Percentiles rank a stretch among this genome's conserved stretches.
Evolutionary conservation across 2,329 filamentous ascomycete species (phyloP).

Genomic region (Aureobasidium uvarum): DNA sequence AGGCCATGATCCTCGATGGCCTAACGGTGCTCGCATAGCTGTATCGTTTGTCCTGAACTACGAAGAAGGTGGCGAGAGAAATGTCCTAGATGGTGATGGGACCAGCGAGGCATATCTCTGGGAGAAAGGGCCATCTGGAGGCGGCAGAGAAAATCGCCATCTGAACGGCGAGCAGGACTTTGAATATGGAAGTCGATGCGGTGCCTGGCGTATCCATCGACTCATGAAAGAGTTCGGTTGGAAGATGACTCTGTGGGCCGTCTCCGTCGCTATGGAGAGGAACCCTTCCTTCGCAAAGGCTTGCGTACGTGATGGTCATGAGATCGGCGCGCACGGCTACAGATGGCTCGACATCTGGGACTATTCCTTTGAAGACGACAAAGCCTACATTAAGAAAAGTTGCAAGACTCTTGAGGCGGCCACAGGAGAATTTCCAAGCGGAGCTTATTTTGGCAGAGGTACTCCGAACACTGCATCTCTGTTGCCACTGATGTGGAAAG

Average conservation of each 20-base stretch:
- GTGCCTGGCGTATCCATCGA: constrained; percentile 44
- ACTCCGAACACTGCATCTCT: constrained; percentile 49
- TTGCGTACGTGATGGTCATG: constrained; percentile 44
- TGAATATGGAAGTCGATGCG: constrained; percentile 47
- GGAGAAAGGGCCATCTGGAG: constrained; percentile 39
- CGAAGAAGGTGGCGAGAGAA: constrained; percentile 47
- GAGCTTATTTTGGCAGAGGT: constrained; percentile 52
- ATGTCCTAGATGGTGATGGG: constrained; percentile 43
- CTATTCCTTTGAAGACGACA: constrained; percentile 49
- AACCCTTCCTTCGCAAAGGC: constrained; percentile 45
- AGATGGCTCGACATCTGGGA: constrained; percentile 48
- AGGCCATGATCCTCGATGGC: constrained; percentile 40
- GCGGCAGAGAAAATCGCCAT: constrained; percentile 44
- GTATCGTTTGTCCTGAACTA: constrained; percentile 51
- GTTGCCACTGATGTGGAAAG: constrained; percentile 52
- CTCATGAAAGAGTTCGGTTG: constrained; percentile 46
- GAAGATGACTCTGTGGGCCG: constrained; percentile 47
- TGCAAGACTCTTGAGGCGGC: constrained; percentile 45
- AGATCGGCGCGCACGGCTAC: constrained; percentile 45
- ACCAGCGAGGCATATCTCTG: constrained; percentile 43
- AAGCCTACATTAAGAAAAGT: constrained; percentile 48
- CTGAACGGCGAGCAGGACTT: constrained; percentile 52
- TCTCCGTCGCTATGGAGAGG: constrained; percentile 44
- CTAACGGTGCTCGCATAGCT: constrained; percentile 46
- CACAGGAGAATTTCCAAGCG: constrained; percentile 49